A percentile compares a stretch with the other conserved stretches of the same genome.
Conservation (phyloP, 179 eudicot genomes). For the Gypsophila paniculata region DNA sequence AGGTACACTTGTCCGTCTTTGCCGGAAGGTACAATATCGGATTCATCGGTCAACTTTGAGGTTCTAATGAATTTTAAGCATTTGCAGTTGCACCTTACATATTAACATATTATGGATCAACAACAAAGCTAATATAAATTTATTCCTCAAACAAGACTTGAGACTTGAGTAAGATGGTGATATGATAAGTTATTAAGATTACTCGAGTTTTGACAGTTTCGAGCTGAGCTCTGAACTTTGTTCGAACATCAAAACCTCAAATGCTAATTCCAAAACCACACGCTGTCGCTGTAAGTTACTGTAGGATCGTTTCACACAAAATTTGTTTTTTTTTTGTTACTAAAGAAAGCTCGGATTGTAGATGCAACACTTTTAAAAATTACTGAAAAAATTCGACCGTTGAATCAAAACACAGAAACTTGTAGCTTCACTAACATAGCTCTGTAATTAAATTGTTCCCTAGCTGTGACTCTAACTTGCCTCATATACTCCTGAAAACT, state of each 20-base stretch:
- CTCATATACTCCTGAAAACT: conserved; percentile 20
- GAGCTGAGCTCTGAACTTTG: not conserved
- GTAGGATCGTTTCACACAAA: not conserved
- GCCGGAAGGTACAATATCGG: not conserved
- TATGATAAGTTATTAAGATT: no score
- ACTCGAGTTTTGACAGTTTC: not conserved
- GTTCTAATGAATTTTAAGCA: not conserved
- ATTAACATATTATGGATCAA: no score
- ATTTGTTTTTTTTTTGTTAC: not conserved
- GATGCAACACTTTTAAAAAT: not conserved
- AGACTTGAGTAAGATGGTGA: no score
- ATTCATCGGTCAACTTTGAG: not conserved
- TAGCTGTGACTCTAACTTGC: conserved; percentile 17
- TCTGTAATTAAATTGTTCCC: conserved; percentile 15
- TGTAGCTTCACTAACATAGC: conserved; percentile 13
- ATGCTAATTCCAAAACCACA: not conserved
- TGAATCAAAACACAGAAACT: not conserved
- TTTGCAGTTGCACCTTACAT: no score
- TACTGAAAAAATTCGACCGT: no score
- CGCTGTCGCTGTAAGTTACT: not conserved
- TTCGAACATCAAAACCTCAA: not conserved
- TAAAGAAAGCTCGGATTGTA: not conserved
- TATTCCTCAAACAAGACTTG: no score
- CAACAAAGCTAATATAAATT: no score
- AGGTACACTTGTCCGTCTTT: not conserved